These are phyloP conservation scores for Saccharum officinarum DNA, from an alignment of 176 grass and related monocot species.

Conservation along the genomic window DNA sequence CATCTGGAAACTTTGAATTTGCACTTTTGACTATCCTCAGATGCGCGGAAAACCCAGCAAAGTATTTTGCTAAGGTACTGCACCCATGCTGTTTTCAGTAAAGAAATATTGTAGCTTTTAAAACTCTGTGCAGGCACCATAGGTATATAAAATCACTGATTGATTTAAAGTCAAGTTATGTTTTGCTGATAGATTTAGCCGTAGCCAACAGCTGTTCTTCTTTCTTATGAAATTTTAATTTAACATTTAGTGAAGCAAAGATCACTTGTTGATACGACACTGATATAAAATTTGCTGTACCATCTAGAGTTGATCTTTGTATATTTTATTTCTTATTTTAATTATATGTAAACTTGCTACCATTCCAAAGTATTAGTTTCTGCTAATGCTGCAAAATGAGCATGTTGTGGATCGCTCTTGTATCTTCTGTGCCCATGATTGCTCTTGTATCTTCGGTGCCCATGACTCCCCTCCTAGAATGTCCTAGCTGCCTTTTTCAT, in stretches of 20 bases:
- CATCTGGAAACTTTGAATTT: constrained; percentile 91
- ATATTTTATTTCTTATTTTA: constrained; percentile 12
- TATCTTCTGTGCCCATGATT: not conserved
- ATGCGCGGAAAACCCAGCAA: constrained; percentile 86
- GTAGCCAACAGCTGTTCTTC: not conserved
- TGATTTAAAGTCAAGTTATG: not conserved
- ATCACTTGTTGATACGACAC: not conserved
- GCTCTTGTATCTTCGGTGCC: not conserved
- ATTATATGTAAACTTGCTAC: not conserved
- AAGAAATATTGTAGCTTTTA: constrained; percentile 20
- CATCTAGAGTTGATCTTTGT: not conserved
- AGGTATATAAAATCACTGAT: not conserved
- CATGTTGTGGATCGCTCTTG: not conserved
- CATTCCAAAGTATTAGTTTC: not conserved
- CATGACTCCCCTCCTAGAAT: not conserved
- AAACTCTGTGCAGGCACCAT: not conserved
- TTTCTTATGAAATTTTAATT: not conserved
- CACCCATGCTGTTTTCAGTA: constrained; percentile 15
- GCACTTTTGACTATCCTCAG: constrained; percentile 87
- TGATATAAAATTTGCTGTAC: constrained; percentile 8
- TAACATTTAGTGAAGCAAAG: constrained; percentile 19
- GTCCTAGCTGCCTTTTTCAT: not conserved
- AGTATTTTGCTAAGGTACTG: constrained; percentile 97
- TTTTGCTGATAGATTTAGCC: not conserved
- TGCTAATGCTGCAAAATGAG: not conserved